These are phyloP conservation scores for Leucaena leucocephala DNA, from an alignment of 306 rosid genomes.

Conservation along the genomic window DNA sequence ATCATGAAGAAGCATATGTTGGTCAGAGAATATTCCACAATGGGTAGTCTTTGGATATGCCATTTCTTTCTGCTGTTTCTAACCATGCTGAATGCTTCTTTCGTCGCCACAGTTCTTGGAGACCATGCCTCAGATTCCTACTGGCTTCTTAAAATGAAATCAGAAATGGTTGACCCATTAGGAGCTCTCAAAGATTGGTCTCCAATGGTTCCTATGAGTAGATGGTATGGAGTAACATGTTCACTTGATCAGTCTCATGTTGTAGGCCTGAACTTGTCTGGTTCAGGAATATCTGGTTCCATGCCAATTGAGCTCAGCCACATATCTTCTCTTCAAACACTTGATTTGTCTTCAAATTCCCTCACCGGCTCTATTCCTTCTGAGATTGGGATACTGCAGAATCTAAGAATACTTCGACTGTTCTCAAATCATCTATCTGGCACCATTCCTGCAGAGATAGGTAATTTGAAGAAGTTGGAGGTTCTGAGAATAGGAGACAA, in stretches of 20 bases:
- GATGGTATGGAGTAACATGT: constrained; percentile 80
- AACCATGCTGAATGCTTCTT: constrained; percentile 42
- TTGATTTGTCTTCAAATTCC: constrained; percentile 80
- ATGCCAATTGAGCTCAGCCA: constrained; percentile 55
- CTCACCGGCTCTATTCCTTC: constrained; percentile 75
- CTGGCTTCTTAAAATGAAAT: constrained; percentile 74
- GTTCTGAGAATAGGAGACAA: constrained; percentile 83
- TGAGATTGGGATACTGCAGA: constrained; percentile 64
- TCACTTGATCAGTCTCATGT: constrained; percentile 52
- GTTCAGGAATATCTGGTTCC: constrained; percentile 77
- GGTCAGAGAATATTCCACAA: constrained; percentile 28
- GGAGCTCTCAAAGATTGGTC: constrained; percentile 77
- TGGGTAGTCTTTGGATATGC: constrained; percentile 53
- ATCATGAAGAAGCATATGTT: constrained; percentile 43
- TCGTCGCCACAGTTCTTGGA: constrained; percentile 42
- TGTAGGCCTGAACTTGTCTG: constrained; percentile 66
- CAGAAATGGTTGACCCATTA: constrained; percentile 63
- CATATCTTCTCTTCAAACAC: constrained; percentile 63
- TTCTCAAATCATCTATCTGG: constrained; percentile 80
- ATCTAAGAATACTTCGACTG: constrained; percentile 59
- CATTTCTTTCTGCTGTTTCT: constrained; percentile 51
- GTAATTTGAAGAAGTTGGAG: constrained; percentile 77
- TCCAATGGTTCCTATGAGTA: constrained; percentile 54
- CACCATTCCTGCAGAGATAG: constrained; percentile 71
- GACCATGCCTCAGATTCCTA: constrained; percentile 52